Percentiles rank a stretch among this genome's conserved stretches.
These are phyloP conservation scores for Trematosphaeria pertusa DNA, from an alignment of 2,329 filamentous ascomycete genomes.

Conservation along the genomic window DNA sequence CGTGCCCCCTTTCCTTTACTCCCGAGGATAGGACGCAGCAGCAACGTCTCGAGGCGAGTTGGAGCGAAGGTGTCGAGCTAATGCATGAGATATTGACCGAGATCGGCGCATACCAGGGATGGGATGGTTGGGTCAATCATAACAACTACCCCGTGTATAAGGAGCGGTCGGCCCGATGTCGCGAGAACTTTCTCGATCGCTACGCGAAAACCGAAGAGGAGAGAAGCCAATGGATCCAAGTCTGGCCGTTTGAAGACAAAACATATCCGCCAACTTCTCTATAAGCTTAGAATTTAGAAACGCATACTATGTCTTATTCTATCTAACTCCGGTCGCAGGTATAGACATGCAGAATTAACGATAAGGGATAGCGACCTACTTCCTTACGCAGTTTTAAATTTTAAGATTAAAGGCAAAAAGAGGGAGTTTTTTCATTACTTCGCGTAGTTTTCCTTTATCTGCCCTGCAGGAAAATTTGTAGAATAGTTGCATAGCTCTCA, in stretches of 20 bases:
- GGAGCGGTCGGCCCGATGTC: slow-evolving; percentile 23
- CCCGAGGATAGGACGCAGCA: slow-evolving; percentile 24
- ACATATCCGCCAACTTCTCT: no score
- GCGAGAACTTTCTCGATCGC: slow-evolving; percentile 27
- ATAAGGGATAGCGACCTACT: no score
- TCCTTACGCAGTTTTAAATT: no score
- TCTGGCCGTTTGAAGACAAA: slow-evolving; percentile 24
- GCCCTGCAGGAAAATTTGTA: no score
- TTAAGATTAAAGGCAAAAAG: no score
- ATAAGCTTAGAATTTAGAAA: no score
- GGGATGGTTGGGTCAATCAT: slow-evolving; percentile 32
- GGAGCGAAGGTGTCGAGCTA: slow-evolving; percentile 27
- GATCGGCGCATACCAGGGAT: slow-evolving; percentile 28
- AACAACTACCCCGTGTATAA: slow-evolving; percentile 26
- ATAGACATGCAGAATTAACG: no score
- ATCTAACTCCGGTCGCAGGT: no score
- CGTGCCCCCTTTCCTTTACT: slow-evolving; percentile 27
- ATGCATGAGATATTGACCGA: slow-evolving; percentile 26
- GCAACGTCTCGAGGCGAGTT: slow-evolving; percentile 22
- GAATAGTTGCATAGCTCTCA: no score
- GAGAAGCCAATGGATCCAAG: slow-evolving; percentile 23
- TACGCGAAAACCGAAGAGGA: slow-evolving; percentile 25
- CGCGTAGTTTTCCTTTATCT: no score
- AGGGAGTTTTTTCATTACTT: no score
- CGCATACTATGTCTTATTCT: no score